Conservation (phyloP, 2,329 filamentous ascomycete species). For the Arthrobotrys megalospora region DNA sequence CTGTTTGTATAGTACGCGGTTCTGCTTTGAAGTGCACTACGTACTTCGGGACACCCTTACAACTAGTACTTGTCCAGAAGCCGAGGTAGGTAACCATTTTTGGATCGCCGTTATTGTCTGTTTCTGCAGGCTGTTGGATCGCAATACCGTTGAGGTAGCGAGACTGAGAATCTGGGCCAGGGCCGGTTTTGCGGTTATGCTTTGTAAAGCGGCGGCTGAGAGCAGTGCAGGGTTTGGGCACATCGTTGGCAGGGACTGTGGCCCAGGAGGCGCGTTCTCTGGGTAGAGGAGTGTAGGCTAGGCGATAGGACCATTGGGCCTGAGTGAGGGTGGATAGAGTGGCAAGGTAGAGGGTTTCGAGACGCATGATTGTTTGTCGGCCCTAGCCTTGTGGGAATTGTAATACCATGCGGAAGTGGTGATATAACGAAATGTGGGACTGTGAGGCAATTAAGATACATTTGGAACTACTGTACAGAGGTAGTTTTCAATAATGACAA, state of each 20-base stretch:
- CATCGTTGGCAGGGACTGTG: neutral
- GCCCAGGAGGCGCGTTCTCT: neutral
- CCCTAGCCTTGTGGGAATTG: neutral
- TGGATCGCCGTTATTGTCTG: neutral
- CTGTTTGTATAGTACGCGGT: neutral
- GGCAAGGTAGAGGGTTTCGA: neutral
- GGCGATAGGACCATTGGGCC: conserved; percentile 16
- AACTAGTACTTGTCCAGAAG: conserved; percentile 9
- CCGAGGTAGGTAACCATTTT: conserved; percentile 5
- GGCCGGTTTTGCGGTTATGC: neutral
- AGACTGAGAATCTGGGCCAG: neutral
- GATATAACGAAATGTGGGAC: neutral
- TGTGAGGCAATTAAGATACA: conserved; percentile 5
- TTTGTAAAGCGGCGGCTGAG: neutral
- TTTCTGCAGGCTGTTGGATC: neutral
- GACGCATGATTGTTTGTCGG: neutral
- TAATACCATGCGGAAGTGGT: neutral
- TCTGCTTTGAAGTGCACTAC: conserved; percentile 20
- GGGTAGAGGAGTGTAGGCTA: neutral
- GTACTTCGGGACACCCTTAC: conserved; percentile 12
- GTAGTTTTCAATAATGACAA: neutral
- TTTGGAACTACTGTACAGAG: neutral
- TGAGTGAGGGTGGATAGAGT: neutral
- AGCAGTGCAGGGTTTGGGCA: neutral
- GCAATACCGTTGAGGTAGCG: neutral